Percentiles rank a stretch among this genome's conserved stretches.
These are phyloP conservation scores for Passalora sequoiae DNA, from an alignment of 2,329 filamentous ascomycete species.

Conservation along the genomic window DNA sequence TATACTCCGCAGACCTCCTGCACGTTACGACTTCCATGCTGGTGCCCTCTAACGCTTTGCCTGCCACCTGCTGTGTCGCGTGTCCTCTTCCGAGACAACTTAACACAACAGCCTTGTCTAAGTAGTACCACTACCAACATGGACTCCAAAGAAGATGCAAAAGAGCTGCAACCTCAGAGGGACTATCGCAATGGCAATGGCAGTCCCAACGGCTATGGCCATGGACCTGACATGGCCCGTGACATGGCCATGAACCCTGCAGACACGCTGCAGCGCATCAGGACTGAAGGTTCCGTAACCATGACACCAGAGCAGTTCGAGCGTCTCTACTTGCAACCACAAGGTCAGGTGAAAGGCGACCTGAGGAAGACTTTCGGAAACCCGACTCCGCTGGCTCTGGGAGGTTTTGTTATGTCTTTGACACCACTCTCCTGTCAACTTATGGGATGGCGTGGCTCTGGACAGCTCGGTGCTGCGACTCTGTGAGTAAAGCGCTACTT, in stretches of 20 bases:
- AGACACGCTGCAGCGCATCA: slow-evolving; percentile 3
- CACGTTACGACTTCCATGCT: background rate
- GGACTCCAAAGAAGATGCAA: background rate
- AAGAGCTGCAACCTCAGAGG: no score
- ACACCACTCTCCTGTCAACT: slow-evolving; percentile 15
- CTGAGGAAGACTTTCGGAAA: slow-evolving; percentile 21
- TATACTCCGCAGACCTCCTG: background rate
- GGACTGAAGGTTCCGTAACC: slow-evolving; percentile 1
- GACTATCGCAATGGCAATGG: no score
- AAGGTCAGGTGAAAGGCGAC: slow-evolving; percentile 16
- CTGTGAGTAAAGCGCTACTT: slow-evolving; percentile 15
- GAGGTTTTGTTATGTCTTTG: slow-evolving; percentile 14
- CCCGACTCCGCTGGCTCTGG: slow-evolving; percentile 18
- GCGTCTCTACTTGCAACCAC: slow-evolving; percentile 21
- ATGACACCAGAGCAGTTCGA: slow-evolving; percentile 22
- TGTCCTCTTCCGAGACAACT: background rate
- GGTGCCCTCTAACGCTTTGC: background rate
- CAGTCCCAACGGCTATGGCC: background rate
- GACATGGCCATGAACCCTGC: slow-evolving; percentile 10
- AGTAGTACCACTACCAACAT: background rate
- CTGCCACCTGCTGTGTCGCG: background rate
- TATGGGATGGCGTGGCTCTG: slow-evolving; percentile 21
- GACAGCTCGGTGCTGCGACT: slow-evolving; percentile 11
- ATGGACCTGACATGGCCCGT: slow-evolving; percentile 5
- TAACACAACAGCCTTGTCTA: background rate